These are phyloP conservation scores for Skeletonema costatum DNA, from an alignment of 108 stramenopile genomes.

Conservation along the genomic window DNA sequence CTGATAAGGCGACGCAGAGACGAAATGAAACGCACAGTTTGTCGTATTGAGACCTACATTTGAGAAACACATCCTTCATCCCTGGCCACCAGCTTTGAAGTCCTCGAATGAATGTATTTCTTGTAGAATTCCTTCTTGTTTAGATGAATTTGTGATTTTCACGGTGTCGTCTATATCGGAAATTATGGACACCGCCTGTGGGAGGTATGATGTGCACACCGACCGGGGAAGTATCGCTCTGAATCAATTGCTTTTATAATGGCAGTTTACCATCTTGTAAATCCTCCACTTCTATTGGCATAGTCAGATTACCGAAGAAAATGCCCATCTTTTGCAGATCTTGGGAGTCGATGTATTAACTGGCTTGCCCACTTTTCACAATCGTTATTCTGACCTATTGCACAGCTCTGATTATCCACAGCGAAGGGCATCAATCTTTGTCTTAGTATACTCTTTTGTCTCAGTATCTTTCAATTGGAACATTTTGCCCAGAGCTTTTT, in stretches of 20 bases:
- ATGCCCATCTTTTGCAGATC: slow-evolving; percentile 46
- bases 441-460: slow-evolving; percentile 30
- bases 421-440: slow-evolving; percentile 42
- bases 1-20: slow-evolving; percentile 50
- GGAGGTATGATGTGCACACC: slow-evolving; percentile 27
- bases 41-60: slow-evolving; percentile 11
- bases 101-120: slow-evolving; percentile 49
- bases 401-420: slow-evolving; percentile 43
- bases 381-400: slow-evolving; percentile 25
- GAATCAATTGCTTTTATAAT: slow-evolving; percentile 13
- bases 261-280: slow-evolving; percentile 8
- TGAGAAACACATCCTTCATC: slow-evolving; percentile 42
- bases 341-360: slow-evolving; percentile 11
- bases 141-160: slow-evolving; percentile 46
- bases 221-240: slow-evolving; percentile 15
- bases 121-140: slow-evolving; percentile 45
- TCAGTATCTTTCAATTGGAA: slow-evolving; percentile 23
- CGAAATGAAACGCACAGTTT: slow-evolving; percentile 46
- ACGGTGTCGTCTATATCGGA: slow-evolving; percentile 57
- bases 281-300: not conserved
- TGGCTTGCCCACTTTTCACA: not conserved
- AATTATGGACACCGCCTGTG: slow-evolving; percentile 38
- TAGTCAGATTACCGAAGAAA: slow-evolving; percentile 8
- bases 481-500: slow-evolving; percentile 19
- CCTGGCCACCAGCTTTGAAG: slow-evolving; percentile 47